Evolutionary conservation across 1,139 yeast genomes (phyloP), one percentile per base, ranked within the genome.

Genomic region (Kodamaea alishanica): DNA sequence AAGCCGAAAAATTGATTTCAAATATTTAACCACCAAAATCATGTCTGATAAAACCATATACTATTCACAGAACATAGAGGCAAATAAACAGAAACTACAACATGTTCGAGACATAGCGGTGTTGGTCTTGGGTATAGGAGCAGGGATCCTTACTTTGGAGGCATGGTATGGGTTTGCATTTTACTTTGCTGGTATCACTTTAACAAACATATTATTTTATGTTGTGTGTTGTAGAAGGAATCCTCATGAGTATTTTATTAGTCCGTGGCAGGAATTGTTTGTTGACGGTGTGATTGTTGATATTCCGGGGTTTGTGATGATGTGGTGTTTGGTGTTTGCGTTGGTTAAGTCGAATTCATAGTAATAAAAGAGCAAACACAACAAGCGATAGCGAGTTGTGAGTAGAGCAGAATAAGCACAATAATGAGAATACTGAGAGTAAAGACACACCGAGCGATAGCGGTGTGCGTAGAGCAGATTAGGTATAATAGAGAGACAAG

Each of bases 241-340:
- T 6, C 75, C 84, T 0, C 43, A 52, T 2, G 56, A 58, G 37
- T 85, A 70, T 58, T 85, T 74, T 53, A 60, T 65, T 25, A 67
- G 58, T 29, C 85, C 89, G 0, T n/a, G 75, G 2, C 69, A 67
- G 31, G 83, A 79, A 41, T 61, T 87, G 0, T 73, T 81, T 44
- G 38, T 81, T 3, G 77, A 72, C 33, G 79, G 83, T 10, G 46
- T 84, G 5, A 63, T 77, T 11, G 65, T 81, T 29, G 81, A 81
- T 42, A 54, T 84, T 10, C 78, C 90, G 2, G 87, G 92, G 11
- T 87, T 68, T 54, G 69, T 84, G 24, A 82, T 87, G 82, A 79
- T 84, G 70, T 87, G 96, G 96, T 84, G 95, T 48, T 67, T 87
- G 55, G 77, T 83, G 33, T 82, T 78, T 61, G 94, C 92, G 0